Percentiles rank a stretch among this genome's conserved stretches.
phyloP scores from a whole-genome alignment of 192 early-diverging fungal species.

The Funneliformis geosporum region DNA sequence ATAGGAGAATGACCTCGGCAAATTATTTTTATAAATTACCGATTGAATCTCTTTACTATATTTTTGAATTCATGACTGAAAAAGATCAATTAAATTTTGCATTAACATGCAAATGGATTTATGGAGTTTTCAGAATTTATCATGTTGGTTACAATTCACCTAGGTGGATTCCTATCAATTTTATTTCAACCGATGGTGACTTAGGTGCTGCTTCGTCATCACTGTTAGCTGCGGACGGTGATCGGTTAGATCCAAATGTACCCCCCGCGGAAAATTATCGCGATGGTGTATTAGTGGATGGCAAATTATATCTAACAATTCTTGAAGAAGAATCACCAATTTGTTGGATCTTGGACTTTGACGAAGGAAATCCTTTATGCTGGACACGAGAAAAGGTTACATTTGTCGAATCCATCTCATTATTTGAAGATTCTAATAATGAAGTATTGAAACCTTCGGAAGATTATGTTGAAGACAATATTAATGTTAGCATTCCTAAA shows the following conservation, averaged over 20 bases:
- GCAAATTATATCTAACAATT: conserved; percentile 2
- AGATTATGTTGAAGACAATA: neutral
- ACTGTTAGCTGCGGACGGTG: neutral
- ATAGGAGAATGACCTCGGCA: neutral
- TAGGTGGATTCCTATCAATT: conserved; percentile 1
- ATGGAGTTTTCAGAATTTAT: conserved; percentile 17
- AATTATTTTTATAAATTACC: neutral
- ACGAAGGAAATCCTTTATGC: neutral
- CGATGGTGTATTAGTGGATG: conserved; percentile 3
- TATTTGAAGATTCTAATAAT: neutral
- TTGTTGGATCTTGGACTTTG: conserved; percentile 13
- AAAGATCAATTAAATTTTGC: conserved; percentile 21
- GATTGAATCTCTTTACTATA: conserved; percentile 13
- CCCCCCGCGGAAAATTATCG: conserved; percentile 9
- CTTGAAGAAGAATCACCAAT: neutral
- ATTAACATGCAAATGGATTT: neutral
- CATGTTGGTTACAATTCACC: conserved; percentile 9
- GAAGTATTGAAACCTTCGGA: neutral
- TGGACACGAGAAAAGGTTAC: neutral
- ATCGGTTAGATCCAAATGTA: neutral
- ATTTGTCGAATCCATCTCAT: neutral
- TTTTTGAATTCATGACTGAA: neutral
- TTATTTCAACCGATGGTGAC: neutral
- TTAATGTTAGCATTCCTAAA: neutral
- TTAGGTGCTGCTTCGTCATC: neutral